Base-by-base conservation (phyloP, 768 basidiomycete genomes). In the Boletus speciosus region DNA sequence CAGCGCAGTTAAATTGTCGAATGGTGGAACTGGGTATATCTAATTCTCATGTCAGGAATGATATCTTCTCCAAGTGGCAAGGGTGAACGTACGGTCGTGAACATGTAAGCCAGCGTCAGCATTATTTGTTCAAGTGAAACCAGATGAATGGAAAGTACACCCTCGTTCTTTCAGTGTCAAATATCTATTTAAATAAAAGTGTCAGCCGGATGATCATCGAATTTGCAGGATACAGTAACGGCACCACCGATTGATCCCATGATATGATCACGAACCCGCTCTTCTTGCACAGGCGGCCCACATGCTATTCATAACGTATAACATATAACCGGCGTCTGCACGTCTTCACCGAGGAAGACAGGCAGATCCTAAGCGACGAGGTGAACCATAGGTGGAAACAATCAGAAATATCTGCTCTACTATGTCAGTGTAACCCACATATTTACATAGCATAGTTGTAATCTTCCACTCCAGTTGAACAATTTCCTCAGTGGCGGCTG, bases 1-100 rank as follows among this genome's bases (percentile, higher is more conserved):
- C 0, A 90, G 70, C 0, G 76, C 76, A 0, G 84, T 82, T 34
- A 83, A 56, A 59, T 86, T 82, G 56, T 76, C 76, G 55, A 85
- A 90, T 0, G 79, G 69, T 0, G 90, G 89, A 5, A 89, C 72
- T 2, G 86, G 84, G 61, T 92, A 90, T 16, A 91, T 77, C 84
- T 79, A 47, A 29, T 50, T 6, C 42, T 39, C 11, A 3, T 1
- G 53, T 60, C 52, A 60, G 36, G 6, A 48, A 5, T 0, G 49
- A 36, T 7, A n/a, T 29, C 6, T 16, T 27, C 34, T 7, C 19
- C 19, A 19, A 19, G 19, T 8, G 29, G 29, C 8, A 4, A 34
- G 21, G 16, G 19, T 31, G 38, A 14, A 68, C 73, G 31, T 62
- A 78, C 76, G 29, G 79, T 66, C 23, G 57, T 58, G 35, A 59